Percentiles rank a stretch among this genome's conserved stretches.
phyloP scores from a whole-genome alignment of 768 basidiomycete species.

The Phylloporus arenicola region DNA sequence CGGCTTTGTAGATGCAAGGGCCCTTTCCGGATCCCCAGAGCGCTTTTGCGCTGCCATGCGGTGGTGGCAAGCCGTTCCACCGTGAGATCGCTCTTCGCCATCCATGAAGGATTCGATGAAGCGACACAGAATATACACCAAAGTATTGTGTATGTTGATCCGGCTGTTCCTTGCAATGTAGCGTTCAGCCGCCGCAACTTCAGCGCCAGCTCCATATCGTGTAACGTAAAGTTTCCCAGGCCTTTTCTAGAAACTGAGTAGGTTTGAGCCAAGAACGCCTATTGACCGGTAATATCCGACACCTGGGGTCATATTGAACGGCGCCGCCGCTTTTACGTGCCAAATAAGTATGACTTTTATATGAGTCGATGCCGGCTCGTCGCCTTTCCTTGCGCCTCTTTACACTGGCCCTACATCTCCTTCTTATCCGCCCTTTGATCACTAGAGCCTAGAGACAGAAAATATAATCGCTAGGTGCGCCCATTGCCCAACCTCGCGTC shows the following conservation, averaged over 20 bases:
- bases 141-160: no score
- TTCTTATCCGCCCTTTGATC: neutral
- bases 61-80: no score
- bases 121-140: no score
- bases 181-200: neutral
- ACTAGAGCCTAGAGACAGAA: neutral
- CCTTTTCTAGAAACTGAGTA: neutral
- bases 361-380: neutral
- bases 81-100: no score
- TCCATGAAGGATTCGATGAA: no score
- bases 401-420: neutral
- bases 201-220: neutral
- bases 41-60: no score
- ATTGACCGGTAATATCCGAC: neutral
- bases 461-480: neutral
- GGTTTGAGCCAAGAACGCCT: neutral
- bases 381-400: neutral
- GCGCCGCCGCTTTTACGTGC: neutral
- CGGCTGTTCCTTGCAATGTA: neutral
- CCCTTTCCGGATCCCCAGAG: no score
- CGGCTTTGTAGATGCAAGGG: no score
- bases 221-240: neutral
- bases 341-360: neutral
- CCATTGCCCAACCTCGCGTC: neutral
- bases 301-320: neutral